Base-by-base conservation (phyloP, 106 monocot genomes). In the Iris macrosiphon region DNA sequence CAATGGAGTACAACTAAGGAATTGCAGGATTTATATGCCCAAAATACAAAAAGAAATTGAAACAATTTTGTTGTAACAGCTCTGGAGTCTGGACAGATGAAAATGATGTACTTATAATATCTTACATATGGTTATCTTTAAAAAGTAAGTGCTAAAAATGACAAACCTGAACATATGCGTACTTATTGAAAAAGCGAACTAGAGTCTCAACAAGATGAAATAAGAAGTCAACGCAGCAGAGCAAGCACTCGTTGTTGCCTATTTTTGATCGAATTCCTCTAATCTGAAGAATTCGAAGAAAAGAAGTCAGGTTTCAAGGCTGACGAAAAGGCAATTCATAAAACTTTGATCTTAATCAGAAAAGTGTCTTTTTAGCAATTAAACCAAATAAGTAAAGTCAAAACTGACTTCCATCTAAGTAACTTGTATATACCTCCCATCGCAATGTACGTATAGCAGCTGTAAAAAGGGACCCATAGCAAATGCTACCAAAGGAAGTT, bases 381-480 rank as follows among this genome's bases (percentile, higher is more conserved):
- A 51, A 30, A 22, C 27, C 8, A 17, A 28, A 17, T 52, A 27
- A 23, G 3, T 12, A 13, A 44, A 7, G 1, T 40, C 9, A 44
- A 38, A 2, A 13, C 51, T 40, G 26, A 5, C 34, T 35, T 13
- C 21, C 15, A 11, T n/a, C 6, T 9, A 0, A 9, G 12, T 7
- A 52, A 18, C 35, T 49, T 50, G 21, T 49, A 33, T 40, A 14
- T 55, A 89, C 89, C 89, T 71, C 74, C 89, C 89, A 89, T 7
- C 89, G 82, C 40, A 89, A 57, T 67, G 89, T 89, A 39, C 89
- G 73, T 24, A 89, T 89, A 27, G 83, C 83, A 63, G 89, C 89
- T 18, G 89, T 89, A 49, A 89, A 89, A 66, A 89, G 83, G 27
- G 89, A 89, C 27, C 89, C 89, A 74, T 89, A 89, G 69, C 89